A percentile compares a stretch with the other conserved stretches of the same genome.
Conservation (phyloP, 371 early-diverging fungal genomes). For the Mucor sp. region DNA sequence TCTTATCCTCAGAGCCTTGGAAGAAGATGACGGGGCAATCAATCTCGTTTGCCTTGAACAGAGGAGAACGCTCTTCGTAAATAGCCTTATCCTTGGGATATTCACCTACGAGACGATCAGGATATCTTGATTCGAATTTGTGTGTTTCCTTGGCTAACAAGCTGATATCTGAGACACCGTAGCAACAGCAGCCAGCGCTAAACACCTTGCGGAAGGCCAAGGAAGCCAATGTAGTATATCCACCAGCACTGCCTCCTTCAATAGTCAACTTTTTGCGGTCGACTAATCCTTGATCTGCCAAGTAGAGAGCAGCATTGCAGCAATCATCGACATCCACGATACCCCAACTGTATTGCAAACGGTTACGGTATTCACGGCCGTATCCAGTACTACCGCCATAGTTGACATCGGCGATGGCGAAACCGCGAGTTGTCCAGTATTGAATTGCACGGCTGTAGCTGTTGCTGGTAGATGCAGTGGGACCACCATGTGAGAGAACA, state of each 20-base stretch:
- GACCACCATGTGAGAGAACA: conserved; percentile 76
- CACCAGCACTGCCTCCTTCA: conserved; percentile 75
- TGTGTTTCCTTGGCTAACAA: conserved; percentile 72
- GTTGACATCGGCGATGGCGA: conserved; percentile 74
- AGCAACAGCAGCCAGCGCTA: conserved; percentile 67
- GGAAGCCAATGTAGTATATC: conserved; percentile 69
- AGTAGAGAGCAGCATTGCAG: conserved; percentile 67
- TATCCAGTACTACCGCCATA: conserved; percentile 80
- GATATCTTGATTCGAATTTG: conserved; percentile 76
- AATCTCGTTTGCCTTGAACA: conserved; percentile 60
- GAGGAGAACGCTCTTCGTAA: conserved; percentile 62
- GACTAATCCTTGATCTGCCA: conserved; percentile 60
- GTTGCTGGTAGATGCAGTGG: conserved; percentile 47
- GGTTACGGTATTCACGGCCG: conserved; percentile 73
- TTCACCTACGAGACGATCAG: conserved; percentile 64
- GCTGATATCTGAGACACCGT: conserved; percentile 73
- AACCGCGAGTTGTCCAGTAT: conserved; percentile 80
- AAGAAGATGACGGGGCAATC: conserved; percentile 71
- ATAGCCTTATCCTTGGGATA: conserved; percentile 58
- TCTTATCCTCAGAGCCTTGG: conserved; percentile 78
- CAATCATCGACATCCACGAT: conserved; percentile 80
- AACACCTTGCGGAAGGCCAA: conserved; percentile 76
- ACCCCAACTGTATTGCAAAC: conserved; percentile 71
- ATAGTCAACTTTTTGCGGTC: conserved; percentile 66
- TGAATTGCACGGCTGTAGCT: conserved; percentile 55